These are phyloP conservation scores for Paraphoma sp. DNA, from an alignment of 2,329 filamentous ascomycete genomes.

Conservation along the genomic window DNA sequence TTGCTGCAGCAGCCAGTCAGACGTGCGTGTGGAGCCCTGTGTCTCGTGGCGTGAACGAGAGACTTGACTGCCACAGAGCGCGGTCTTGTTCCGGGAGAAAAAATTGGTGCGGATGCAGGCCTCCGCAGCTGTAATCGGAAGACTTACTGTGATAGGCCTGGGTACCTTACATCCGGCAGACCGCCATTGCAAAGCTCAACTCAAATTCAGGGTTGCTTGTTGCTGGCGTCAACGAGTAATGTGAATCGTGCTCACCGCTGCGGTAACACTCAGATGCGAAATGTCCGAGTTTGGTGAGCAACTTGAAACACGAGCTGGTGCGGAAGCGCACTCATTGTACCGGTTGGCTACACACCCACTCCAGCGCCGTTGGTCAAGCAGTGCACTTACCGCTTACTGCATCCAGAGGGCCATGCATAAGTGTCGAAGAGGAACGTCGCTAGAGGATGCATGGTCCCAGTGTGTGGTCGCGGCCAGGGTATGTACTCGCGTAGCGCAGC, in stretches of 20 bases:
- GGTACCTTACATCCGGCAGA: slow-evolving; percentile 30
- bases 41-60: slow-evolving; percentile 12
- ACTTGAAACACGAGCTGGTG: slow-evolving; percentile 2
- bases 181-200: slow-evolving; percentile 21
- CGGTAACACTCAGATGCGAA: neutral
- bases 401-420: slow-evolving; percentile 19
- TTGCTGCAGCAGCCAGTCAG: slow-evolving; percentile 14
- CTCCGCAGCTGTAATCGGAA: slow-evolving; percentile 28
- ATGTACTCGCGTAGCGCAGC: slow-evolving; percentile 28
- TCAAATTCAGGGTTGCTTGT: slow-evolving; percentile 15
- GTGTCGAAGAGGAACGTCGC: slow-evolving; percentile 9
- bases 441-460: slow-evolving; percentile 14
- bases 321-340: slow-evolving; percentile 2
- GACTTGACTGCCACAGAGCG: no score
- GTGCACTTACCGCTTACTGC: slow-evolving; percentile 18
- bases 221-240: slow-evolving; percentile 12
- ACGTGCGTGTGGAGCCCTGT: slow-evolving; percentile 12
- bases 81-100: neutral
- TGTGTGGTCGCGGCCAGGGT: slow-evolving; percentile 8
- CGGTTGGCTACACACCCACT: neutral
- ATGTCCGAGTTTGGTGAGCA: neutral
- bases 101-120: slow-evolving; percentile 23
- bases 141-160: slow-evolving; percentile 22
- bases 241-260: slow-evolving; percentile 23
- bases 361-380: neutral